These are phyloP conservation scores for Rutstroemia sp. DNA, from an alignment of 2,329 filamentous ascomycete genomes.

Conservation along the genomic window DNA sequence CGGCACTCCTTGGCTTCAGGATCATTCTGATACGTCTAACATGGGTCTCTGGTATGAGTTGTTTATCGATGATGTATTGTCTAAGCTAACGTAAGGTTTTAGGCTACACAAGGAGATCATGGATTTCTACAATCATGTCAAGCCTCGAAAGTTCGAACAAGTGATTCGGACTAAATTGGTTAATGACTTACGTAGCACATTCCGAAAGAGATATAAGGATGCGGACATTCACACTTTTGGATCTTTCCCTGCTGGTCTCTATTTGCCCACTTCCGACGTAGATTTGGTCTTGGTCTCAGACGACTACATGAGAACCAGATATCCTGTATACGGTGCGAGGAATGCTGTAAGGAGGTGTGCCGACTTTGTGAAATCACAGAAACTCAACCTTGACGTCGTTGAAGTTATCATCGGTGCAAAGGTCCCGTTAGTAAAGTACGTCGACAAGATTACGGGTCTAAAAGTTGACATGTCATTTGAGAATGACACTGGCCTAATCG, in stretches of 20 bases:
- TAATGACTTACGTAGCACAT: conserved; percentile 52
- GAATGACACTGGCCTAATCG: conserved; percentile 73
- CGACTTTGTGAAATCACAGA: conserved; percentile 46
- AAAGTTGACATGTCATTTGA: conserved; percentile 94
- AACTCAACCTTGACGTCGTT: conserved; percentile 53
- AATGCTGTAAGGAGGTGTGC: conserved; percentile 51
- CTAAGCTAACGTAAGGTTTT: conserved; percentile 15
- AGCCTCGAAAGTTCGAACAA: conserved; percentile 70
- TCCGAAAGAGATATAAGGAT: conserved; percentile 47
- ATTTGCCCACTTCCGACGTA: conserved; percentile 80
- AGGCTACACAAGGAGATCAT: conserved; percentile 85
- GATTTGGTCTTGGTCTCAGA: conserved; percentile 75
- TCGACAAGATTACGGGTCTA: conserved; percentile 69
- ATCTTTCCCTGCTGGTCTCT: conserved; percentile 81
- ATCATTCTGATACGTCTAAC: conserved; percentile 46
- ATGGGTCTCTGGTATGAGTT: conserved; percentile 48
- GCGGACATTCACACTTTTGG: conserved; percentile 71
- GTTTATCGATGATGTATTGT: conserved; percentile 19
- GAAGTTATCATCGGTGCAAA: conserved; percentile 68
- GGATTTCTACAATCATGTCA: conserved; percentile 82
- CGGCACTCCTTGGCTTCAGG: conserved; percentile 56
- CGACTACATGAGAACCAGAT: conserved; percentile 47
- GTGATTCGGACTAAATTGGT: conserved; percentile 67
- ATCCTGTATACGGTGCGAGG: conserved; percentile 31
- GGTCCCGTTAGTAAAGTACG: conserved; percentile 88